Percentiles rank a stretch among this genome's conserved stretches.
These are phyloP conservation scores for Oryza meyeriana DNA, from an alignment of 176 grass and related monocot species.

Conservation along the genomic window DNA sequence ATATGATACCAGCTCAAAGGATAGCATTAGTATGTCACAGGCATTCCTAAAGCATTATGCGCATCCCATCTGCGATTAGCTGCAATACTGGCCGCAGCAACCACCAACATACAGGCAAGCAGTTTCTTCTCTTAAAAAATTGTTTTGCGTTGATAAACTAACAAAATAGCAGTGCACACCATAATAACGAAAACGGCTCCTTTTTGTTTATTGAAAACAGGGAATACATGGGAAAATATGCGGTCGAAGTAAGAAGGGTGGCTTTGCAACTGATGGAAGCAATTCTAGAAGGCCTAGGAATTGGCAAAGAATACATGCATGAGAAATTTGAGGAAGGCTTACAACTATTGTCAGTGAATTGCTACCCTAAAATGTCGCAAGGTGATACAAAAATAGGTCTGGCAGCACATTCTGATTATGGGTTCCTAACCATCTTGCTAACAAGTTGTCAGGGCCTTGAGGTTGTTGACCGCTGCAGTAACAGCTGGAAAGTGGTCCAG, in stretches of 20 bases:
- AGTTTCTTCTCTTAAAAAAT: background rate
- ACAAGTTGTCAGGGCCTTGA: slow-evolving; percentile 58
- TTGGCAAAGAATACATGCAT: slow-evolving; percentile 34
- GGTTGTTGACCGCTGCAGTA: slow-evolving; percentile 36
- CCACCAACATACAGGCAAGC: slow-evolving; percentile 57
- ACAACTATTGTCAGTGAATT: slow-evolving; percentile 66
- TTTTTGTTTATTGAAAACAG: slow-evolving; percentile 33
- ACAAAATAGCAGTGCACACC: background rate
- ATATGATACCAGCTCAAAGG: slow-evolving; percentile 52
- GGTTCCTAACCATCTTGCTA: slow-evolving; percentile 63
- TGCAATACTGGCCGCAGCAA: slow-evolving; percentile 52
- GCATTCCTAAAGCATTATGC: slow-evolving; percentile 76
- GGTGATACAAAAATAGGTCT: slow-evolving; percentile 33
- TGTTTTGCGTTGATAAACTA: background rate
- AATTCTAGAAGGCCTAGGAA: slow-evolving; percentile 59
- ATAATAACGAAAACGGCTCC: background rate
- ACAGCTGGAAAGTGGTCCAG: slow-evolving; percentile 46
- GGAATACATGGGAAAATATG: slow-evolving; percentile 53
- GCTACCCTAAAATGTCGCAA: slow-evolving; percentile 41
- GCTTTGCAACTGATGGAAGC: slow-evolving; percentile 54
- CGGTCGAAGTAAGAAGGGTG: slow-evolving; percentile 40
- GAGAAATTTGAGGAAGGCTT: slow-evolving; percentile 61
- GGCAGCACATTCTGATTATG: slow-evolving; percentile 74
- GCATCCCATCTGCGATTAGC: slow-evolving; percentile 54
- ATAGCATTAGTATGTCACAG: slow-evolving; percentile 40